Evolutionary conservation across 305 asterid genomes (phyloP).

Genomic region (Solanum chacoense): DNA sequence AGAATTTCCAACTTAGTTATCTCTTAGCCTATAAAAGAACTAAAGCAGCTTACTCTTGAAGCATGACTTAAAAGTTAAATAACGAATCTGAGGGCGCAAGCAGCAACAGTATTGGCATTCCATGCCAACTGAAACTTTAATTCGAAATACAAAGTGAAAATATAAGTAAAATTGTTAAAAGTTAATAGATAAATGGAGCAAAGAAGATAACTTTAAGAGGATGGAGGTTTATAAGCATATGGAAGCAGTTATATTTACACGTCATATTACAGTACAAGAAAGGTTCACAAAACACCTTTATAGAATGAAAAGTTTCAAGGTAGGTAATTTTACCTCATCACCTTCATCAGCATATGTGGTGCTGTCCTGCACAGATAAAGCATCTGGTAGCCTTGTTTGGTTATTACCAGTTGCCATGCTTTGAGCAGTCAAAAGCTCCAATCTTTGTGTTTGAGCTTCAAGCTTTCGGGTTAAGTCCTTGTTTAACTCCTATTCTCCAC

Average conservation of each 20-base stretch:
- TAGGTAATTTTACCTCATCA: constrained; percentile 61
- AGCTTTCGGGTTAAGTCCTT: constrained; percentile 78
- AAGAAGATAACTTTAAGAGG: not conserved
- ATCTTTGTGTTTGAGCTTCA: constrained; percentile 92
- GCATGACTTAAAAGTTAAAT: not conserved
- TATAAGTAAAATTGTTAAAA: not conserved
- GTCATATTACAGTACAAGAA: not conserved
- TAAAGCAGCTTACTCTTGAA: not conserved
- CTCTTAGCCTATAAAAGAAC: not conserved
- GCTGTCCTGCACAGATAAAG: constrained; percentile 28
- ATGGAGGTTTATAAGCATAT: not conserved
- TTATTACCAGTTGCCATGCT: constrained; percentile 61
- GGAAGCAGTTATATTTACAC: not conserved
- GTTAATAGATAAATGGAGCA: not conserved
- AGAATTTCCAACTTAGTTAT: not conserved
- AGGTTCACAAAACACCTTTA: not conserved
- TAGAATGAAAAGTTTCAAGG: not conserved
- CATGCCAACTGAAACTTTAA: not conserved
- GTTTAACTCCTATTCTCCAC: constrained; percentile 56
- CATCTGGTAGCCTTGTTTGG: constrained; percentile 45
- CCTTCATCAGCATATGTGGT: constrained; percentile 90
- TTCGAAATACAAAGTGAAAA: not conserved
- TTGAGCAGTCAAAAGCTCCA: constrained; percentile 87
- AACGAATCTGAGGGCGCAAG: not conserved
- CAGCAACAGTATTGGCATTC: not conserved